Base-by-base conservation (phyloP, 1,139 yeast species). In the Ogataea hybrid region DNA sequence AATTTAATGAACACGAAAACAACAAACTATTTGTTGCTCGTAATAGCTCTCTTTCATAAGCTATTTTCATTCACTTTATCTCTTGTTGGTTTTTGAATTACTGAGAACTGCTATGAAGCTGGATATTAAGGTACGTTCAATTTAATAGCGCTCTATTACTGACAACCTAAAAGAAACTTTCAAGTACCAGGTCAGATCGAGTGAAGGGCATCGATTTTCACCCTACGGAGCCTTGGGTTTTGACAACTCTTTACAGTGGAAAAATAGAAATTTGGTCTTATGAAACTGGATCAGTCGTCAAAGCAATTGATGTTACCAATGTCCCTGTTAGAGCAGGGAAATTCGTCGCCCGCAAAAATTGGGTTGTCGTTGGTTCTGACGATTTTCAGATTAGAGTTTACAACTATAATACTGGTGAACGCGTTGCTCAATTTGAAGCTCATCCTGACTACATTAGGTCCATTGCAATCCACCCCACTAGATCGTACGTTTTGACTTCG, bases 121-220 rank as follows among this genome's bases (percentile, higher is more conserved):
- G 37, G 62, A 62, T 48, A 56, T 61, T 22, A 61, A 57, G 49
- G 64, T 61, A 54, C 32, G 63, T 56, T 4, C 8, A 11, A 6
- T 18, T 10, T 18, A 15, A 6, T 21, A 18, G n/a, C 11, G 14
- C 6, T 14, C 35, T 28, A 30, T 8, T 12, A 15, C n/a, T 12
- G 35, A 34, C 3, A 15, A n/a, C 25, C 14, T 25, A 28, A 9
- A 27, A 82, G 74, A 85, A 85, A 70, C 83, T 81, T 58, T 84
- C 86, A 64, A 81, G 85, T 56, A 78, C 89, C 49, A 84, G 97
- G 57, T 84, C 97, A 33, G 97, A 90, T 65, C 83, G 98, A 64
- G 97, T 92, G 63, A 92, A 92, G 68, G 97, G 97, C 43, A 85
- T 92, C 61, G 99, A 92, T 68, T 85, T 94, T 73, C 99, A 92